Base-by-base conservation (phyloP, 371 early-diverging fungal genomes). In the Mycotypha africana region DNA sequence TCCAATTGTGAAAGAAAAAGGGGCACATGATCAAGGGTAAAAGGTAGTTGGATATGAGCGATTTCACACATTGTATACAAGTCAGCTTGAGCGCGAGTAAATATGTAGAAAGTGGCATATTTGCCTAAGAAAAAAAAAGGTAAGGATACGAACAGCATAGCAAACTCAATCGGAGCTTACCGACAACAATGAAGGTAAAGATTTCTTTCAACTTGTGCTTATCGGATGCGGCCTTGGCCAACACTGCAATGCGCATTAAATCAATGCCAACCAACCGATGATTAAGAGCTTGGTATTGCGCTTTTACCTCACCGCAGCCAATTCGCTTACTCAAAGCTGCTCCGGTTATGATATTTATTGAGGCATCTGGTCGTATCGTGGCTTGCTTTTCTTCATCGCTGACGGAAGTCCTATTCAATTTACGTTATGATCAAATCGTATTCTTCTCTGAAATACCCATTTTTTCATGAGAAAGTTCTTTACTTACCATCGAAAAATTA, bases 341-440 rank as follows among this genome's bases (percentile, higher is more conserved):
- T 49, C 42, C 49, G 42, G 42, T 21, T 15, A 37, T 49, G 26
- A 36, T 42, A 49, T 42, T 49, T n/a, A 49, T 49, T 16, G 43
- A 49, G 26, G 49, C 43, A 22, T 49, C 49, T 8, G 49, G 49
- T 4, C 38, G 43, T 49, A 37, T 30, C 42, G 35, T 49, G 49
- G 43, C 46, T 46, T 41, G 47, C n/a, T 52, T 45, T 46, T 52
- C 45, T 34, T 53, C 47, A 47, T 53, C 54, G 33, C 48, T 47
- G 43, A 47, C 26, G 43, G 54, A 53, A 3, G 54, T 53, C 54
- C 54, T 53, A 53, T 47, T 40, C 48, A 42, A 43, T 47, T 43
- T 38, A 47, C 11, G 38, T 43, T 47, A 42, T 37, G 30, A 30
- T 47, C 47, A 47, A 46, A 42, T 37, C 9, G 34, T 41, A 25